phyloP scores from a whole-genome alignment of 2,329 filamentous ascomycete species.

The Neonectria ditissima region DNA sequence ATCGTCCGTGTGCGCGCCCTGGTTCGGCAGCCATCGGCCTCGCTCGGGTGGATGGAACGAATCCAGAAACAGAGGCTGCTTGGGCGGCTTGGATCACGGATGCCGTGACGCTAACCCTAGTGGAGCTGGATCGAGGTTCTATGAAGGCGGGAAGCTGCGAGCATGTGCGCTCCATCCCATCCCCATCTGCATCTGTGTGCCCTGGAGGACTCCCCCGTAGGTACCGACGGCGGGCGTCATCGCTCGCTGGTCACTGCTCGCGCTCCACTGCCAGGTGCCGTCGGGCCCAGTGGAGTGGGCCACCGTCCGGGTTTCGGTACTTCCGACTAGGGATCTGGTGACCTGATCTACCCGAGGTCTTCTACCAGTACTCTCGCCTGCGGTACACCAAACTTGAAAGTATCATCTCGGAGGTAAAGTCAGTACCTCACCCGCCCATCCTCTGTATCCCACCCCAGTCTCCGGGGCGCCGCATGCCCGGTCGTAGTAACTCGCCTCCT shows the following conservation, averaged over 20 bases:
- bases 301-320: conserved; percentile 17
- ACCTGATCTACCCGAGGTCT: conserved; percentile 15
- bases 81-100: too few species aligned
- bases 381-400: neutral
- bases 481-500: neutral
- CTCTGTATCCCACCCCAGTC: neutral
- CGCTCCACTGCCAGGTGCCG: conserved; percentile 5
- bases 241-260: neutral
- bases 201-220: neutral
- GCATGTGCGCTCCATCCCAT: conserved; percentile 15
- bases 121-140: too few species aligned
- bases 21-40: conserved; percentile 51
- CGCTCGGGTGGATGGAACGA: conserved; percentile 51
- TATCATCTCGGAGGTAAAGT: conserved; percentile 15
- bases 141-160: neutral
- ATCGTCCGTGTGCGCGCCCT: conserved; percentile 39
- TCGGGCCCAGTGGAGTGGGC: neutral
- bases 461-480: conserved; percentile 4
- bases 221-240: conserved; percentile 15
- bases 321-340: neutral
- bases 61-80: neutral
- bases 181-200: too few species aligned
- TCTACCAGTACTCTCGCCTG: neutral
- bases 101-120: neutral
- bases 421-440: neutral